A percentile compares a stretch with the other conserved stretches of the same genome.
Evolutionary conservation across 768 basidiomycete species (phyloP).

Genomic region (Tubosaeta brunneosetosa): DNA sequence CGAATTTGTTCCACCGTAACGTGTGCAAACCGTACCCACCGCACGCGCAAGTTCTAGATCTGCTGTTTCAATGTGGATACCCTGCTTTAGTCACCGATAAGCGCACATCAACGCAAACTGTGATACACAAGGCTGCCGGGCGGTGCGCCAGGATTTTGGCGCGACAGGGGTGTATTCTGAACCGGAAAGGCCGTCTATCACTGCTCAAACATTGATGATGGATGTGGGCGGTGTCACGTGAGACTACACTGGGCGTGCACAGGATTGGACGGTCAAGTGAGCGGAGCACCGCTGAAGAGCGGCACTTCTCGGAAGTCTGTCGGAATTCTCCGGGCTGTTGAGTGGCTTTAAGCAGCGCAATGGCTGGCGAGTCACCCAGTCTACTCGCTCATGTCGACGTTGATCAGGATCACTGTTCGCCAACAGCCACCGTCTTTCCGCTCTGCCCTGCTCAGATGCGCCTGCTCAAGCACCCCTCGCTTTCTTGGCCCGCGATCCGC

Average conservation of each 20-base stretch:
- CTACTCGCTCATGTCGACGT: slow-evolving; percentile 12
- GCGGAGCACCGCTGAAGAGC: not conserved
- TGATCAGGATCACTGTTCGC: slow-evolving; percentile 12
- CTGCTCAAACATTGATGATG: too few relatives aligned
- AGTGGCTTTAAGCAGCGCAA: slow-evolving; percentile 18
- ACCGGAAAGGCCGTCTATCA: not conserved
- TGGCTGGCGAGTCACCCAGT: not conserved
- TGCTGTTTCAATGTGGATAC: not conserved
- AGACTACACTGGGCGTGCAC: not conserved
- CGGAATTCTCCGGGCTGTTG: slow-evolving; percentile 22
- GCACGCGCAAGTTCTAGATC: slow-evolving; percentile 8
- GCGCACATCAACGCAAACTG: not conserved
- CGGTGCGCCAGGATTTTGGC: too few relatives aligned
- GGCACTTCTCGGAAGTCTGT: slow-evolving; percentile 20
- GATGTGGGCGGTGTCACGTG: too few relatives aligned
- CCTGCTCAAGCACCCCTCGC: slow-evolving; percentile 1
- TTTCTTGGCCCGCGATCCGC: not conserved
- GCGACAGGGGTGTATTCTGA: not conserved
- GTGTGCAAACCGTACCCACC: slow-evolving; percentile 8
- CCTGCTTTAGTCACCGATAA: slow-evolving; percentile 5
- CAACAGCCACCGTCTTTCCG: slow-evolving; percentile 5
- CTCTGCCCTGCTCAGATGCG: slow-evolving; percentile 7
- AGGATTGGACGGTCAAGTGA: not conserved
- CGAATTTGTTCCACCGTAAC: not conserved
- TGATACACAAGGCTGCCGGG: not conserved